Evolutionary conservation across 148 eudicot genomes (phyloP).

Genomic region (Polygonum maritimum): DNA sequence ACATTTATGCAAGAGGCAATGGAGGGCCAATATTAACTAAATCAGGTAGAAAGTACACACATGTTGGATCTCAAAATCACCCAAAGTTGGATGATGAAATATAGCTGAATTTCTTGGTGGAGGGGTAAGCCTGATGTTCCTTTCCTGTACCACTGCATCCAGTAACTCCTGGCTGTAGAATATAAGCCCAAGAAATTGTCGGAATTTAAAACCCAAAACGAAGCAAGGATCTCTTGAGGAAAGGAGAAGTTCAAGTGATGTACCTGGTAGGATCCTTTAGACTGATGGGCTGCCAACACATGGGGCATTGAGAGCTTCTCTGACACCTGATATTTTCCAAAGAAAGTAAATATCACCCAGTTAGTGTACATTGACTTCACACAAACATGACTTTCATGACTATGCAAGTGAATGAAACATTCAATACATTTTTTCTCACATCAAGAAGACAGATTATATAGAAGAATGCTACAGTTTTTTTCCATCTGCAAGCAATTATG

Average conservation of each 20-base stretch:
- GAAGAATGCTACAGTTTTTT: not conserved
- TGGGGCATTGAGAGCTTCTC: constrained; percentile 97
- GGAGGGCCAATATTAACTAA: not conserved
- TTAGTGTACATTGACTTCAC: not conserved
- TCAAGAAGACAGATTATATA: not conserved
- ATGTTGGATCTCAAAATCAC: constrained; percentile 85
- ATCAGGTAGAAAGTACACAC: constrained; percentile 27
- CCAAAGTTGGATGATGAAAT: constrained; percentile 85
- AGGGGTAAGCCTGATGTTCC: constrained; percentile 49
- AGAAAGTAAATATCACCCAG: not conserved
- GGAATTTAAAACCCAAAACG: not conserved
- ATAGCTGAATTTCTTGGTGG: constrained; percentile 66
- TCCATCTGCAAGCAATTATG: not conserved
- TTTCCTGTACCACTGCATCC: constrained; percentile 80
- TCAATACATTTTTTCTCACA: not conserved
- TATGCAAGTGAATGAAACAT: not conserved
- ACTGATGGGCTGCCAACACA: constrained; percentile 96
- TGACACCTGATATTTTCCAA: constrained; percentile 57
- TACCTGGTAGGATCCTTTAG: constrained; percentile 84
- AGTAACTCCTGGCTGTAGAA: constrained; percentile 79
- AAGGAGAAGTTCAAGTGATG: not conserved
- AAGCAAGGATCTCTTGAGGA: not conserved
- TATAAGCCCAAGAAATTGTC: not conserved
- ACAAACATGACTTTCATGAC: not conserved
- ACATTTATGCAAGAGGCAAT: not conserved